Percentiles rank a stretch among this genome's conserved stretches.
phyloP scores from a whole-genome alignment of 495 filamentous ascomycete species.

The Cryomyces minteri region DNA sequence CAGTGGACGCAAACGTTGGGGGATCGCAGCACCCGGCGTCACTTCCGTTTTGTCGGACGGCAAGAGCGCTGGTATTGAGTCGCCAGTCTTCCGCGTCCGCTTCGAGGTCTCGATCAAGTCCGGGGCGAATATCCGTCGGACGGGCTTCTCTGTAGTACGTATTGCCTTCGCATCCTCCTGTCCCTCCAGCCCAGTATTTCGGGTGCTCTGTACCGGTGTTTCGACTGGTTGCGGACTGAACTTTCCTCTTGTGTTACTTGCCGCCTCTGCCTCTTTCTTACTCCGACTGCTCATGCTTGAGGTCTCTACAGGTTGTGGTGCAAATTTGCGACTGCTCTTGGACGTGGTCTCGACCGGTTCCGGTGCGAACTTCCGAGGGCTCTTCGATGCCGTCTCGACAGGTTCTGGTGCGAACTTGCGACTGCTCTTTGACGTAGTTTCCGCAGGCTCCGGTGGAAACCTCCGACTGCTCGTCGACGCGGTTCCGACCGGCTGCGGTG shows the following conservation, averaged over 20 bases:
- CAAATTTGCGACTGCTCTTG: constrained; percentile 21
- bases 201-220: constrained; percentile 39
- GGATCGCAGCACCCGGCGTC: constrained; percentile 6
- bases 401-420: too few relatives aligned
- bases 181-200: constrained; percentile 25
- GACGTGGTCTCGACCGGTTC: constrained; percentile 44
- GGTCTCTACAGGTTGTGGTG: constrained; percentile 11
- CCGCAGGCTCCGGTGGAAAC: constrained; percentile 47
- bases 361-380: constrained; percentile 23
- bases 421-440: constrained; percentile 40
- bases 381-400: too few relatives aligned
- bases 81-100: constrained; percentile 26
- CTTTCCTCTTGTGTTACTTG: constrained; percentile 22
- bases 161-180: constrained; percentile 27
- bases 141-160: constrained; percentile 15
- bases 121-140: constrained; percentile 32
- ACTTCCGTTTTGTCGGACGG: constrained; percentile 23
- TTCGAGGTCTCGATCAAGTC: constrained; percentile 38
- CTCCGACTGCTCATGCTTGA: constrained; percentile 3
- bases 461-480: constrained; percentile 6
- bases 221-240: constrained; percentile 51
- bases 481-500: constrained; percentile 10
- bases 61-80: constrained; percentile 9
- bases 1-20: too few relatives aligned
- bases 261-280: constrained; percentile 8